Percentiles rank a stretch among this genome's conserved stretches.
phyloP scores from a whole-genome alignment of 129 eudicot genomes.

The Helichrysum umbraculigerum region DNA sequence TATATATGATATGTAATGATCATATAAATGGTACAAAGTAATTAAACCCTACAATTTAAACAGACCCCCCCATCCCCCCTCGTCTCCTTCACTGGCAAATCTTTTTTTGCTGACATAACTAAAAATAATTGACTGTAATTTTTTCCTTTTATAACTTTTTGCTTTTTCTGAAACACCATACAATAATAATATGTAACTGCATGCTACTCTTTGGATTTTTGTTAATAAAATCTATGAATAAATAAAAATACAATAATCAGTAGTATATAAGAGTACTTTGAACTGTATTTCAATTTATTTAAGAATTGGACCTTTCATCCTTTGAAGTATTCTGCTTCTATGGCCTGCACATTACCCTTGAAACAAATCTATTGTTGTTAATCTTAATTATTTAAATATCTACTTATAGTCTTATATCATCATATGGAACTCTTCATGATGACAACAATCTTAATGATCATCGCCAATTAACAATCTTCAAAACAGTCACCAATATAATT shows the following conservation, averaged over 20 bases:
- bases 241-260: no score
- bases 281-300: slow-evolving; percentile 16
- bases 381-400: neutral
- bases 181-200: slow-evolving; percentile 4
- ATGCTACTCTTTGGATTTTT: neutral
- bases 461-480: neutral
- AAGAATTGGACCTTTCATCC: neutral
- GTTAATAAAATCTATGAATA: no score
- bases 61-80: neutral
- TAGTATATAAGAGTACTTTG: slow-evolving; percentile 14
- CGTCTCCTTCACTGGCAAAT: neutral
- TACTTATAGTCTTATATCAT: neutral
- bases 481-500: neutral
- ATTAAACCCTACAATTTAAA: slow-evolving; percentile 19
- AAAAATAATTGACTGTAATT: slow-evolving; percentile 9
- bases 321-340: slow-evolving; percentile 6
- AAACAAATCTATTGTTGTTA: neutral
- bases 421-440: slow-evolving; percentile 11
- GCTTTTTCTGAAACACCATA: slow-evolving; percentile 26
- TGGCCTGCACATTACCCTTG: slow-evolving; percentile 4
- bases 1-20: slow-evolving; percentile 12
- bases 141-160: slow-evolving; percentile 12
- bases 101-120: slow-evolving; percentile 3
- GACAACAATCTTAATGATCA: slow-evolving; percentile 3
- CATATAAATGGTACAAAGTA: slow-evolving; percentile 27